Conservation (phyloP, 495 filamentous ascomycete genomes). For the Penicillium angulare region DNA sequence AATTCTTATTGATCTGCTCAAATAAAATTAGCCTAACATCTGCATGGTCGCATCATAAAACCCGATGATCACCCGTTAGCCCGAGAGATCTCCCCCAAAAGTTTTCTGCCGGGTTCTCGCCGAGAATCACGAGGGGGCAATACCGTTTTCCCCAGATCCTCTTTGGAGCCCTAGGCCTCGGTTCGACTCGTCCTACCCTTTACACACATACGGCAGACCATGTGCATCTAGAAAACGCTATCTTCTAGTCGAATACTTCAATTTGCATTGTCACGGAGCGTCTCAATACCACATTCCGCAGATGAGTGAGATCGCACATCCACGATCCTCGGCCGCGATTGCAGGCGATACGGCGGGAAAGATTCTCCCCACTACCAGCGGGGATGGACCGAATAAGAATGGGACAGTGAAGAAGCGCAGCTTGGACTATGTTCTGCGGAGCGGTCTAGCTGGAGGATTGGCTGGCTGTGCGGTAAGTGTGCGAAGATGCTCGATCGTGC, state of each 20-base stretch:
- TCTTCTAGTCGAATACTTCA: not conserved
- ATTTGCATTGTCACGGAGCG: constrained; percentile 12
- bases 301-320: constrained; percentile 38
- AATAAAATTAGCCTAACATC: not conserved
- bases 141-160: constrained; percentile 23
- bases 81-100: constrained; percentile 25
- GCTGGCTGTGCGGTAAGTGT: constrained; percentile 80
- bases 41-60: constrained; percentile 11
- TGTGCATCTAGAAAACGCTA: constrained; percentile 20
- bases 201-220: constrained; percentile 27
- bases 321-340: constrained; percentile 25
- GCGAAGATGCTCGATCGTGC: not conserved
- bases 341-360: constrained; percentile 17
- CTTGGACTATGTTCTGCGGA: constrained; percentile 76
- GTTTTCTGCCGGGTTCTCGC: constrained; percentile 24
- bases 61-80: constrained; percentile 32
- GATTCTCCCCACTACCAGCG: constrained; percentile 1
- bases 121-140: constrained; percentile 31
- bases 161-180: constrained; percentile 16
- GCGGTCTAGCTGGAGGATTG: constrained; percentile 79
- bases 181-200: constrained; percentile 1
- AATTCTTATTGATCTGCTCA: too few species aligned
- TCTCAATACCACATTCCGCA: constrained; percentile 19
- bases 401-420: constrained; percentile 62
- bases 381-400: constrained; percentile 15